Conservation (phyloP, 495 filamentous ascomycete species). For the Aspergillus campestris region DNA sequence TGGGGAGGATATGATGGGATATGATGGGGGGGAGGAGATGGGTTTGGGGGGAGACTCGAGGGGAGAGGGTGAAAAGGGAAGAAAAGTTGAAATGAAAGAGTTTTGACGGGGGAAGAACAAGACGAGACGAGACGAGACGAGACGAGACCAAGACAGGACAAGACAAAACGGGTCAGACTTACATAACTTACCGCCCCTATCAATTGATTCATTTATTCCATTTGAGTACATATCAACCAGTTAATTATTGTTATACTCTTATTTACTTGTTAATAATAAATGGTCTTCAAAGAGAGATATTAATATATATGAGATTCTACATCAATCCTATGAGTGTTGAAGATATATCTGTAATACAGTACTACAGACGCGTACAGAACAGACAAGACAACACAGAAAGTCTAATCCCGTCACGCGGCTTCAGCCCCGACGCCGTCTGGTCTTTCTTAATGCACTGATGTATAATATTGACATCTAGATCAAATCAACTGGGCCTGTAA, state of each 20-base stretch:
- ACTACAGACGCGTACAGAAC: not conserved
- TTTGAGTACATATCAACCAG: not conserved
- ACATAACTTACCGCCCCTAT: conserved; percentile 15
- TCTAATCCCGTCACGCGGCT: conserved; percentile 6
- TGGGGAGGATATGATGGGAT: not conserved
- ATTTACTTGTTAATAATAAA: too few relatives aligned
- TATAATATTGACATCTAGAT: too few relatives aligned
- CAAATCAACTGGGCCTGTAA: too few relatives aligned
- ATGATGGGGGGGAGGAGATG: conserved; percentile 2
- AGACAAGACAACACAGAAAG: not conserved
- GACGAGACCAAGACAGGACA: conserved; percentile 19
- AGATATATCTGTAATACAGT: not conserved
- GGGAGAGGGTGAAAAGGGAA: conserved; percentile 12
- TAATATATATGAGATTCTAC: too few relatives aligned
- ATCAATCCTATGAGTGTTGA: not conserved
- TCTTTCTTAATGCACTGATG: too few relatives aligned
- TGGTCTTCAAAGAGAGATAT: too few relatives aligned
- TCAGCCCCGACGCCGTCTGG: too few relatives aligned
- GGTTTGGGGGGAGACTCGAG: conserved; percentile 4
- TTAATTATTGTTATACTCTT: too few relatives aligned
- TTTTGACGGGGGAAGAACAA: not conserved
- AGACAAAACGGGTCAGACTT: conserved; percentile 23
- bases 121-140: conserved; percentile 6
- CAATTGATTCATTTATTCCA: conserved; percentile 6
- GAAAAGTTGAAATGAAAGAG: conserved; percentile 1